Evolutionary conservation across 2,329 filamentous ascomycete genomes (phyloP).

Genomic region (Talaromyces sp.): DNA sequence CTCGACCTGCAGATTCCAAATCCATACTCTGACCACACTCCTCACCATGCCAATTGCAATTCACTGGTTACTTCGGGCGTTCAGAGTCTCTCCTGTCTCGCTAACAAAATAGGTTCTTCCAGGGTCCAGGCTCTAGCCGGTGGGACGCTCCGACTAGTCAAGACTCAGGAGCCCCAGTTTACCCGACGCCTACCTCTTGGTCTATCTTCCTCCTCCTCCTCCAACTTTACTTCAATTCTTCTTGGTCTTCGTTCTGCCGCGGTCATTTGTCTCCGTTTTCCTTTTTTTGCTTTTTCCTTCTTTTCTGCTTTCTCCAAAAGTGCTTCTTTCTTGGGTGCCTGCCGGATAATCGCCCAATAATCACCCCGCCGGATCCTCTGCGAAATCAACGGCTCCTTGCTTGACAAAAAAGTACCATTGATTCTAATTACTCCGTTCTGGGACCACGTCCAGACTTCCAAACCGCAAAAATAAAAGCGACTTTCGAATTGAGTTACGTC

Average conservation of each 20-base stretch:
- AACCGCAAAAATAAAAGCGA: not conserved
- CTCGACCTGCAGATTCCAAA: not conserved
- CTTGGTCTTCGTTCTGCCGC: not conserved
- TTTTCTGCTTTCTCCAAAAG: constrained; percentile 1
- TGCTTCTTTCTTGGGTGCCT: not conserved
- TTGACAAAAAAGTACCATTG: constrained; percentile 3
- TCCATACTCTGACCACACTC: not conserved
- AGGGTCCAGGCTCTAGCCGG: constrained; percentile 3
- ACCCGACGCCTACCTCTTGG: not conserved
- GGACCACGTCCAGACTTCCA: not conserved
- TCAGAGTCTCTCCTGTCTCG: not conserved
- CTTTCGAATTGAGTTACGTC: not conserved
- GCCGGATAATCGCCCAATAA: not conserved
- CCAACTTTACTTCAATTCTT: not conserved
- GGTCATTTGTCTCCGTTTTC: not conserved
- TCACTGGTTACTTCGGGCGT: not conserved
- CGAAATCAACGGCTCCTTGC: not conserved
- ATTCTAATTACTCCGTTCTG: not conserved
- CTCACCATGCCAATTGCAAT: not conserved
- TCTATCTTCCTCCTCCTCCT: not conserved
- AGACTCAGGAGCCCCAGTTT: constrained; percentile 1
- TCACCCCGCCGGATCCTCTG: not conserved
- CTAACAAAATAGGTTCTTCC: not conserved
- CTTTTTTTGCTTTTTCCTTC: not conserved
- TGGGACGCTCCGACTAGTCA: not conserved